These are phyloP conservation scores for Sanghuangporus sanghuang DNA, from an alignment of 1,284 basidiomycete genomes.

Conservation along the genomic window DNA sequence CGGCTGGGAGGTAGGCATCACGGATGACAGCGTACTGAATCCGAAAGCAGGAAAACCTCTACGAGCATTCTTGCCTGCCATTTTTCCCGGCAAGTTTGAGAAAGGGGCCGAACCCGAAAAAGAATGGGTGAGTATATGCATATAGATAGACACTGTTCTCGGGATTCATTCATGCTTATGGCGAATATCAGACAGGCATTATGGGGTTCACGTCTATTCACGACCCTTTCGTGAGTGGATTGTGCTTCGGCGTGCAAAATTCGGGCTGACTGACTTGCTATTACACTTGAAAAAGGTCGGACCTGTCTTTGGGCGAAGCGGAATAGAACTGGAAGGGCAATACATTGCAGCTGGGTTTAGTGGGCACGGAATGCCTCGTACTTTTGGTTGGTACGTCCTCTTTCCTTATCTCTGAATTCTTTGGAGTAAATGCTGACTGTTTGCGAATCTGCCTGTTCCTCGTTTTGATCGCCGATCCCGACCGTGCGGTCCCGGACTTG, in stretches of 20 bases:
- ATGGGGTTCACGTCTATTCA: slow-evolving; percentile 68
- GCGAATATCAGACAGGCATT: slow-evolving; percentile 60
- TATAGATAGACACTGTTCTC: slow-evolving; percentile 14
- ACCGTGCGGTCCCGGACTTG: neutral
- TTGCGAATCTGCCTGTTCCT: neutral
- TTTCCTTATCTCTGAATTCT: neutral
- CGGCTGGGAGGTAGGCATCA: slow-evolving; percentile 45
- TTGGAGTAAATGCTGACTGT: neutral
- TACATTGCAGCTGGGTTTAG: slow-evolving; percentile 73
- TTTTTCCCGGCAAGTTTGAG: slow-evolving; percentile 54
- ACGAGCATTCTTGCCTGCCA: slow-evolving; percentile 49
- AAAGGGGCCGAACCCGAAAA: slow-evolving; percentile 47
- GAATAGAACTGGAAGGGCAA: slow-evolving; percentile 40
- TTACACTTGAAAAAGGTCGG: slow-evolving; percentile 49
- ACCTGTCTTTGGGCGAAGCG: slow-evolving; percentile 39
- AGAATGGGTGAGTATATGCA: slow-evolving; percentile 58
- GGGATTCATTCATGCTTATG: neutral
- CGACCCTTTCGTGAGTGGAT: slow-evolving; percentile 62
- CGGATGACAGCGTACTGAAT: slow-evolving; percentile 59
- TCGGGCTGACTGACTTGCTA: neutral
- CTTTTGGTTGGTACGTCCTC: slow-evolving; percentile 57
- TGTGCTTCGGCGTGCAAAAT: neutral
- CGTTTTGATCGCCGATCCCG: neutral
- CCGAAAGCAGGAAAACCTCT: slow-evolving; percentile 42
- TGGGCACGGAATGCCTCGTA: slow-evolving; percentile 80